Base-by-base conservation (phyloP, 345 rosid genomes). In the Excoecaria agallocha region DNA sequence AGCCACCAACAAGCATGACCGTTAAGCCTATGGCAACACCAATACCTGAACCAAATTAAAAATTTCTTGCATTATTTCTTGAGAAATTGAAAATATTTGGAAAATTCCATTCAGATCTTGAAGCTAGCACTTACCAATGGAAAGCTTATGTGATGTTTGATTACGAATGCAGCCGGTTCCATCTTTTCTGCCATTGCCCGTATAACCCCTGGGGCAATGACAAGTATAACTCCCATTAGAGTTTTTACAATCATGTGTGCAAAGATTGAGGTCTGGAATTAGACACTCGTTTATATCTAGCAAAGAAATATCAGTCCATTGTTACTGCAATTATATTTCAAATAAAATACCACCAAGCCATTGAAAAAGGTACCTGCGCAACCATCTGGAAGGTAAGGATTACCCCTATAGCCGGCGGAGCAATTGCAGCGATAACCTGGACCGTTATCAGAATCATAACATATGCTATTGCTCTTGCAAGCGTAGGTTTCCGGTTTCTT, bases 221-320 rank as follows among this genome's bases (percentile, higher is more conserved):
- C 92, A 88, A 0, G n/a, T 12, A 15, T 59, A 82, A 61, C 17
- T 61, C 24, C 92, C 87, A 0, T 2, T 0, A 0, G 71, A 17
- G 59, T 72, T 49, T 0, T 0, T 25, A 17, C 75, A 72, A 60
- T 1, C 6, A 9, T 45, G 1, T 24, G 19, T 12, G 16, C 75
- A 72, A 6, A 16, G 50, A 19, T 72, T 60, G 25, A 0, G 9
- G 0, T 2, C 3, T 17, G 71, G 35, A 50, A 48, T 48, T 4
- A 22, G 38, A 35, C 86, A 83, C 64, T 83, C 86, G 20, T 83
- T 37, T 10, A 78, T 72, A 67, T 80, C 86, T 83, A 22, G 22
- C 43, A 48, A 11, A 60, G 39, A 46, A 61, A 5, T 4, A 1
- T 46, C n/a, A 51, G 41, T 30, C 46, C 17, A 68, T 16, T 8